These are phyloP conservation scores for Hibiscus trionum DNA, from an alignment of 345 rosid genomes.

Conservation along the genomic window DNA sequence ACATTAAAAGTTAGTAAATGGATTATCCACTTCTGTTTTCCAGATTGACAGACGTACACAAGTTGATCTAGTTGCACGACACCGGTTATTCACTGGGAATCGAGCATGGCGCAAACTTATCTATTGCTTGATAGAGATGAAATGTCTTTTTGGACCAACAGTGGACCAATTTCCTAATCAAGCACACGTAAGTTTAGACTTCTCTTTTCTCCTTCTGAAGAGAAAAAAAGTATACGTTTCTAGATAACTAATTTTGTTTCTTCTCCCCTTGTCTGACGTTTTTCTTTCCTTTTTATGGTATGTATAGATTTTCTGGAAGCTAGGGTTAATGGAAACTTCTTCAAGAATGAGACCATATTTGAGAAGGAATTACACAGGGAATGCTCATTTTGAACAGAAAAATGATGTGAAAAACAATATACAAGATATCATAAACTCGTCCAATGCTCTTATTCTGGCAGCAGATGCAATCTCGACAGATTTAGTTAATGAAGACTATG, in stretches of 20 bases:
- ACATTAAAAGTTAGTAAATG: background rate
- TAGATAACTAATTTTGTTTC: background rate
- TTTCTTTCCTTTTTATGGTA: slow-evolving; percentile 5
- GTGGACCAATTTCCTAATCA: slow-evolving; percentile 47
- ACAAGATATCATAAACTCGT: slow-evolving; percentile 39
- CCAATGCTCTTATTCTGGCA: slow-evolving; percentile 34
- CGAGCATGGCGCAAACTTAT: slow-evolving; percentile 91
- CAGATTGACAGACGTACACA: slow-evolving; percentile 92
- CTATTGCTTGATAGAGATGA: slow-evolving; percentile 74
- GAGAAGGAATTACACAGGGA: slow-evolving; percentile 71
- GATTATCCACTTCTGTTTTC: slow-evolving; percentile 12
- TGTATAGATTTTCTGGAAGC: slow-evolving; percentile 86
- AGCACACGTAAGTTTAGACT: slow-evolving; percentile 40
- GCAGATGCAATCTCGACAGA: slow-evolving; percentile 86
- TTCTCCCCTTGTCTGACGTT: background rate
- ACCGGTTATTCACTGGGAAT: slow-evolving; percentile 51
- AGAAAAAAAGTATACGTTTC: background rate
- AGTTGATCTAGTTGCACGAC: slow-evolving; percentile 54
- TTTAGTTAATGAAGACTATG: slow-evolving; percentile 66
- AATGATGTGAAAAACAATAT: slow-evolving; percentile 32
- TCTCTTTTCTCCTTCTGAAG: background rate
- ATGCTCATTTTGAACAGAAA: slow-evolving; percentile 73
- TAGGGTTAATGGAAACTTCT: slow-evolving; percentile 85
- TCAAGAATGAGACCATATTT: slow-evolving; percentile 89
- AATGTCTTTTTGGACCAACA: slow-evolving; percentile 78